Evolutionary conservation across 192 early-diverging fungal genomes (phyloP), one percentile per base, ranked within the genome.

Genomic region (Piromyces finnis): DNA sequence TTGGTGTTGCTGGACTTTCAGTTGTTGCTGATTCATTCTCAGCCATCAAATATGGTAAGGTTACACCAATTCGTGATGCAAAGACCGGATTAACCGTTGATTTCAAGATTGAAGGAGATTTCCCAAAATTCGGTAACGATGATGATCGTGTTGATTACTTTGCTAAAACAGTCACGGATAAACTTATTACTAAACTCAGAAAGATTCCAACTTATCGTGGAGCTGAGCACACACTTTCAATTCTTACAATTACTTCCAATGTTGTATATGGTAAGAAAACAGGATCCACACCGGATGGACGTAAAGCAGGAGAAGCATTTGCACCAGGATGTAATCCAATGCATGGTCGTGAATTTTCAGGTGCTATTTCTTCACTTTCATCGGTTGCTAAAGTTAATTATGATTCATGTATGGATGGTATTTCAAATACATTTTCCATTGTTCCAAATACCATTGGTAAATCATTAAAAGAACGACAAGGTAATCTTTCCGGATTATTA

Each of bases 301-400:
- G 81, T 28, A 82, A 80, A 35, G 27, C 29, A 27, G 82, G 81
- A 14, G 11, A 82, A 78, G 11, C 81, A 82, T 82, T 82, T 77
- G 81, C 81, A 18, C 81, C 81, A 18, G 81, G 81, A 30, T 32
- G 36, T 28, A 82, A 82, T 78, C 81, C 81, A 80, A 82, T 82
- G 81, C 81, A 82, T 35, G 81, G 81, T 12, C 81, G 81, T 82
- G 81, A 82, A 80, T 32, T 41, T 30, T 81, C 36, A 29, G 81
- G 81, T 12, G 81, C 81, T 15, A 17, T 82, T 29, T 80, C 81
- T 59, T 28, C 79, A 51, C n/a, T 82, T 13, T 78, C 13, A 28
- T 82, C 81, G 2, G 82, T 82, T 30, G 81, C 81, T 29, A 82
- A 82, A 82, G 81, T 82, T n/a, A 80, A 80, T 14, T 82, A 82